Percentiles rank a stretch among this genome's conserved stretches.
Evolutionary conservation across 192 early-diverging fungal species (phyloP).

Genomic region (Rhizophagus prolifer): DNA sequence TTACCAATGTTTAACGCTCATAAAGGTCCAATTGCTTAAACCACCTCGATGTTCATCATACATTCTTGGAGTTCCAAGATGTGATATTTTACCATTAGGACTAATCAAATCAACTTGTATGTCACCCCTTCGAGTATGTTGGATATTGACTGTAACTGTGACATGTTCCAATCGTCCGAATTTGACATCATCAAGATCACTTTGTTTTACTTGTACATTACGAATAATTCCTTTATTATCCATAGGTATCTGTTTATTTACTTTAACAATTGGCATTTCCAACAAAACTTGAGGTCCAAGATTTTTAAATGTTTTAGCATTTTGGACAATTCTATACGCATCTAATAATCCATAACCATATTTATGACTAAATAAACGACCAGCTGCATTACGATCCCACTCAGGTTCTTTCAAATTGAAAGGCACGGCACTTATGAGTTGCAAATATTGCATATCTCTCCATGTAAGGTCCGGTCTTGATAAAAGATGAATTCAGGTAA

Average conservation of each 20-base stretch:
- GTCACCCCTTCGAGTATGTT: constrained; percentile 82
- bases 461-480: constrained; percentile 88
- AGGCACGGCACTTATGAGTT: constrained; percentile 74
- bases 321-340: constrained; percentile 76
- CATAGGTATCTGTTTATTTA: constrained; percentile 55
- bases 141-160: constrained; percentile 80
- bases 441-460: constrained; percentile 91
- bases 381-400: constrained; percentile 70
- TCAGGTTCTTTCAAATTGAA: constrained; percentile 66
- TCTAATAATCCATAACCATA: constrained; percentile 94
- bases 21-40: constrained; percentile 88
- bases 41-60: constrained; percentile 69
- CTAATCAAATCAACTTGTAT: constrained; percentile 80
- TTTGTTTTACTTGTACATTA: constrained; percentile 47
- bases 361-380: constrained; percentile 85
- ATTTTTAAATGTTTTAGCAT: constrained; percentile 63
- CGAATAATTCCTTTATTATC: constrained; percentile 41
- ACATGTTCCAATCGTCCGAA: constrained; percentile 79
- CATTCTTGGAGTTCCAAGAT: constrained; percentile 64
- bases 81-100: constrained; percentile 64
- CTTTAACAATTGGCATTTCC: constrained; percentile 38
- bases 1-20: constrained; percentile 96
- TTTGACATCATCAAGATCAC: constrained; percentile 43
- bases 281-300: constrained; percentile 68
- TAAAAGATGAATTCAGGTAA: background rate